Evolutionary conservation across 2,329 filamentous ascomycete species (phyloP).

Genomic region (Polychaeton citri): DNA sequence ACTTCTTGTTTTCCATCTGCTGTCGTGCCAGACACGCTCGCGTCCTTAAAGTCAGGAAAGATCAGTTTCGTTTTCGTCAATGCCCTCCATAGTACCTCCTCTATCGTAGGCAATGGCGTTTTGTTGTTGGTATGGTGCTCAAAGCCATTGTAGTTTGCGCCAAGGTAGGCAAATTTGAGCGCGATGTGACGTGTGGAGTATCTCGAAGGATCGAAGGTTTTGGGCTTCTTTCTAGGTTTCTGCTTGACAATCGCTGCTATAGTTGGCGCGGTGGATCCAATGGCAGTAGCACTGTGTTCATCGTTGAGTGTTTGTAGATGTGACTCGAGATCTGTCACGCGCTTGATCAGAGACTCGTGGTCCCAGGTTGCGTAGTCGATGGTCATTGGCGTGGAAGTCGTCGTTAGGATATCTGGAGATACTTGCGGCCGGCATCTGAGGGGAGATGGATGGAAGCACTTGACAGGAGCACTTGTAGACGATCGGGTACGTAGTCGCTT

Average conservation of each 20-base stretch:
- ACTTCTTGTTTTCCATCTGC: slow-evolving; percentile 35
- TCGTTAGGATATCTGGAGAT: too few relatives aligned
- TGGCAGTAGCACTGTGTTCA: slow-evolving; percentile 2
- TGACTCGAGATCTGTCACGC: slow-evolving; percentile 54
- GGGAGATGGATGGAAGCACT: too few relatives aligned
- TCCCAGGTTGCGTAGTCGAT: slow-evolving; percentile 53
- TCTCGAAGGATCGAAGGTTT: slow-evolving; percentile 58
- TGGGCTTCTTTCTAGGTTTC: slow-evolving; percentile 29
- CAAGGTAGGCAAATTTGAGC: slow-evolving; percentile 86
- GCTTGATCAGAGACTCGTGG: slow-evolving; percentile 52
- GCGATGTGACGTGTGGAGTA: slow-evolving; percentile 79
- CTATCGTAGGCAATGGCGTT: slow-evolving; percentile 65
- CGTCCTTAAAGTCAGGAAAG: slow-evolving; percentile 41
- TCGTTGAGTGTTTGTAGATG: slow-evolving; percentile 38
- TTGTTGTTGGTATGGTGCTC: slow-evolving; percentile 66
- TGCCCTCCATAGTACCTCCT: slow-evolving; percentile 89
- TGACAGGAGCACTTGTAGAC: too few relatives aligned
- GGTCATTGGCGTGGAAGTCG: too few relatives aligned
- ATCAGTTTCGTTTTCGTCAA: slow-evolving; percentile 72
- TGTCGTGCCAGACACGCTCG: slow-evolving; percentile 1
- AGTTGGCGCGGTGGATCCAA: slow-evolving; percentile 1
- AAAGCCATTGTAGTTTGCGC: slow-evolving; percentile 82
- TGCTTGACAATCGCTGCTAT: slow-evolving; percentile 10
- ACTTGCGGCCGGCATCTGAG: too few relatives aligned
- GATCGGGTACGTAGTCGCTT: too few relatives aligned